Evolutionary conservation across 768 basidiomycete genomes (phyloP), one percentile per base, ranked within the genome.

Genomic region (Pisolithus albus): DNA sequence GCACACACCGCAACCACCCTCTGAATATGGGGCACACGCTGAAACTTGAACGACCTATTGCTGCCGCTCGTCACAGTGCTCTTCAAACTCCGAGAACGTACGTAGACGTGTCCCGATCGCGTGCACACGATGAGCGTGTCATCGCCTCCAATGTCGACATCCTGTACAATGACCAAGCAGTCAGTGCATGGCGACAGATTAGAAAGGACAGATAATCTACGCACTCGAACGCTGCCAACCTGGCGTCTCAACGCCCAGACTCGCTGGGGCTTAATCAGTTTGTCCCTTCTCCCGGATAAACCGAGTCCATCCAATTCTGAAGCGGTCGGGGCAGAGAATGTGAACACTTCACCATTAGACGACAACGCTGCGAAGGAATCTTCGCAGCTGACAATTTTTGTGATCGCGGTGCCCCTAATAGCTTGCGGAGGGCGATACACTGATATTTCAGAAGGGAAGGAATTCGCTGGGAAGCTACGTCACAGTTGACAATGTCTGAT

Each of bases 71-170:
- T 65, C 63, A 49, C 48, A 19, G 43, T 51, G 5, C 50, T 56
- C 56, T 61, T 69, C 49, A 55, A 54, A 52, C 71, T 81, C 24
- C 91, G 79, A 18, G 82, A 76, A 21, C 93, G 86, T 21, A 94
- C 77, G 62, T 87, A 97, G 30, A 95, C 93, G 59, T 97, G 93
- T 0, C 95, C 95, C 4, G 95, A 94, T 55, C 88, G 83, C 1
- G 95, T 98, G 69, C 91, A 96, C 43, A 98, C 78, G 62, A 96
- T 85, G 61, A 96, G 80, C 15, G 86, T 81, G 4, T 93, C 91
- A 56, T 96, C 92, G 1, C 83, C 73, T 18, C 92, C 91, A 13
- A 97, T 74, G 0, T 92, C 92, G 8, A 95, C 87, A 59, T 98
- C 95, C 84, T 87, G 58, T 47, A 45, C 28, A 24, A 26, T 16